phyloP scores from a whole-genome alignment of 768 basidiomycete genomes.

The Coprinopsis strossmayeri region DNA sequence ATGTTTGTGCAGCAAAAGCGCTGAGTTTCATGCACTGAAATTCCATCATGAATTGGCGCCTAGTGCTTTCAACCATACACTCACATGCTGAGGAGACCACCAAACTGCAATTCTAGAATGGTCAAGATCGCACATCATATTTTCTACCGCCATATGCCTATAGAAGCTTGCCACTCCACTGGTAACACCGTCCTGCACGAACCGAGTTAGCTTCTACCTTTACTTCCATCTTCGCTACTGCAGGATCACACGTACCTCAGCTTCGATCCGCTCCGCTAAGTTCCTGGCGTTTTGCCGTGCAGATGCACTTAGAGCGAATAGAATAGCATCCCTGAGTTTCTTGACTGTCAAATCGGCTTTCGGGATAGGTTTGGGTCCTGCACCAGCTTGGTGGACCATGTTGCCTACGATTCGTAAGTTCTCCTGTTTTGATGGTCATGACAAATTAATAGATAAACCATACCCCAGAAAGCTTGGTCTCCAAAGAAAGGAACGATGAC shows the following conservation, averaged over 20 bases:
- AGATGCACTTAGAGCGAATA: conserved; percentile 35
- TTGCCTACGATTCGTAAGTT: no score
- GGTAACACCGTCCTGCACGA: conserved; percentile 39
- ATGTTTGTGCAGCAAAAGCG: conserved; percentile 44
- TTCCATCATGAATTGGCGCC: background rate
- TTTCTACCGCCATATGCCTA: conserved; percentile 49
- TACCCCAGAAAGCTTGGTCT: conserved; percentile 48
- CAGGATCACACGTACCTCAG: conserved; percentile 30
- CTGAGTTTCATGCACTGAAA: conserved; percentile 44
- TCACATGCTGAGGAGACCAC: conserved; percentile 48
- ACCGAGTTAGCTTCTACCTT: background rate
- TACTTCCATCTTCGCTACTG: no score
- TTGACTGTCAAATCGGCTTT: conserved; percentile 42
- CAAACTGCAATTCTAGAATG: conserved; percentile 46
- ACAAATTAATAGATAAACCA: no score
- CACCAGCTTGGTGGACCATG: conserved; percentile 57
- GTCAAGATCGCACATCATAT: conserved; percentile 60
- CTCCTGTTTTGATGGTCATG: no score
- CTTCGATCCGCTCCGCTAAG: conserved; percentile 44
- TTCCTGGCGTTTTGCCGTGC: conserved; percentile 42
- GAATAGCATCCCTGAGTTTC: conserved; percentile 48
- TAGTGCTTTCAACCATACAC: conserved; percentile 4
- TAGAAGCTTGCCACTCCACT: conserved; percentile 52
- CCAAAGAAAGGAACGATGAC: conserved; percentile 64
- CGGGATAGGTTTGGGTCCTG: conserved; percentile 55